Percentiles rank a stretch among this genome's conserved stretches.
These are phyloP conservation scores for Populus davidiana DNA, from an alignment of 345 rosid genomes.

Conservation along the genomic window DNA sequence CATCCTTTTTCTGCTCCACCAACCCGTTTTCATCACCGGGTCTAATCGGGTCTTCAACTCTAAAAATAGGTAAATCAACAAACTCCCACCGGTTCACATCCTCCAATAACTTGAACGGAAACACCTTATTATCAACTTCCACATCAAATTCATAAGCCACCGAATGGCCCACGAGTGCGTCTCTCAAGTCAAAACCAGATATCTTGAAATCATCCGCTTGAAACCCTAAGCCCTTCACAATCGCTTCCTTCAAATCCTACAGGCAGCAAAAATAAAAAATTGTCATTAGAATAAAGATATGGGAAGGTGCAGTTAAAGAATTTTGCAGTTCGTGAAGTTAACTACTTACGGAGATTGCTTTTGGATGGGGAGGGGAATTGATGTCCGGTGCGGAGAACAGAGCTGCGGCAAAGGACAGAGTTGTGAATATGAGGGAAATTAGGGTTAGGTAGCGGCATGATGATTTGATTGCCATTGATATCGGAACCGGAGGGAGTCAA, in stretches of 20 bases:
- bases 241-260: slow-evolving; percentile 89
- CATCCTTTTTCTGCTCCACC: slow-evolving; percentile 38
- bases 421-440: slow-evolving; percentile 37
- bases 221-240: slow-evolving; percentile 79
- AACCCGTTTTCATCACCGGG: slow-evolving; percentile 37
- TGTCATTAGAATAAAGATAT: background rate
- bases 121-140: slow-evolving; percentile 59
- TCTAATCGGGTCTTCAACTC: slow-evolving; percentile 30
- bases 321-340: background rate
- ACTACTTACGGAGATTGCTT: slow-evolving; percentile 64
- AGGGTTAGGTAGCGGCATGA: slow-evolving; percentile 5
- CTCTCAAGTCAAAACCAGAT: slow-evolving; percentile 74
- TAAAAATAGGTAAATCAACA: slow-evolving; percentile 80
- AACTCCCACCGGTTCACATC: slow-evolving; percentile 89
- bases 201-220: slow-evolving; percentile 68
- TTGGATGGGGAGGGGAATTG: slow-evolving; percentile 47
- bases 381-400: slow-evolving; percentile 42
- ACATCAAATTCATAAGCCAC: slow-evolving; percentile 80
- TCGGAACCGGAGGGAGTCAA: background rate
- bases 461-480: background rate
- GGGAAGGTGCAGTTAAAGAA: background rate
- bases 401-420: slow-evolving; percentile 33
- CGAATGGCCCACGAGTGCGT: slow-evolving; percentile 80
- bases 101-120: slow-evolving; percentile 83
- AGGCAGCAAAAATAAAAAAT: background rate